Base-by-base conservation (phyloP, 371 early-diverging fungal species). In the Nematocida ausubeli region DNA sequence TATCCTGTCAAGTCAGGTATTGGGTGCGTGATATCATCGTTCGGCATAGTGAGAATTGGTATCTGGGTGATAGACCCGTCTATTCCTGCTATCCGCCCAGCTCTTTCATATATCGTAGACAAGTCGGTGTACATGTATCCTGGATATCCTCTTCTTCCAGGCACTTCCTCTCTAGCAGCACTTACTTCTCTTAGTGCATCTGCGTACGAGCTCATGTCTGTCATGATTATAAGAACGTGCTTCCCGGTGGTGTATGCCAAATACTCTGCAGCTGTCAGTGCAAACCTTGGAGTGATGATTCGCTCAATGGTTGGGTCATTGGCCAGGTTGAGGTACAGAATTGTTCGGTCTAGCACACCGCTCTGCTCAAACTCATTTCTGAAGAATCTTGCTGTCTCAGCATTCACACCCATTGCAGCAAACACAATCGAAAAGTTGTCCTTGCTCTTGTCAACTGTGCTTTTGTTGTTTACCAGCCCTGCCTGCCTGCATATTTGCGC, bases 111-210 rank as follows among this genome's bases (percentile, higher is more conserved):
- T 80, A 99, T 95, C 69, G 96, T 96, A 32, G 96, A 92, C 88
- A 99, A 89, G 90, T 99, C 99, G 37, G 99, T 99, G 89, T 99
- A 99, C 99, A 99, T 99, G 87, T 98, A 99, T 88, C 99, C 99
- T 24, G 99, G 99, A 88, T 97, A 99, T 86, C 99, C 99, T 87
- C 97, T 92, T 87, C 99, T 92, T 85, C 99, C 99, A 6, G 99
- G 99, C 4, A 99, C 98, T 89, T 99, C 99, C 89, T 99, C 99
- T 88, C 99, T 91, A 35, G 98, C 98, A 75, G 99, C 98, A 70
- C 97, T 96, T 22, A 85, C 92, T 85, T 99, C 99, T 90, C 99
- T 93, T 85, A 99, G 88, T 12, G 99, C 98, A 89, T 99, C 99
- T 24, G 99, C 99, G 86, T 99, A 99, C 22, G 96, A 95, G 89